These are phyloP conservation scores for Leccinum truebloodii DNA, from an alignment of 768 basidiomycete species.

Conservation along the genomic window DNA sequence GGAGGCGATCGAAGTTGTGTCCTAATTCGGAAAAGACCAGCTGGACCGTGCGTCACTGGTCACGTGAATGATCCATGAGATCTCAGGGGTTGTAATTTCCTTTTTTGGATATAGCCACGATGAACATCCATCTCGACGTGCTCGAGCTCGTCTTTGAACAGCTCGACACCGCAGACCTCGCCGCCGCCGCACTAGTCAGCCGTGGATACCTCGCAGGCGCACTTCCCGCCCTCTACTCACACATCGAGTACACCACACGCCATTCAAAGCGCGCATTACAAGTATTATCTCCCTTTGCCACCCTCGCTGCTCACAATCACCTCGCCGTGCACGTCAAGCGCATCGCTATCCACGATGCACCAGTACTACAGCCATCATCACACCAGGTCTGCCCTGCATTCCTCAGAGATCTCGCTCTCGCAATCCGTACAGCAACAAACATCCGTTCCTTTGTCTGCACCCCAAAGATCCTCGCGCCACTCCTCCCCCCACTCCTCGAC, in stretches of 20 bases:
- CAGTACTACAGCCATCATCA: slow-evolving; percentile 36
- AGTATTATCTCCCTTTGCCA: slow-evolving; percentile 61
- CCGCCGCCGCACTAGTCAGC: slow-evolving; percentile 62
- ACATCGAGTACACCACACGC: slow-evolving; percentile 51
- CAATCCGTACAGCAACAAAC: slow-evolving; percentile 52
- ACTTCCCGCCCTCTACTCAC: slow-evolving; percentile 62
- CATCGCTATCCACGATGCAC: slow-evolving; percentile 57
- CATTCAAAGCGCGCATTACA: slow-evolving; percentile 55
- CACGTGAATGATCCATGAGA: slow-evolving; percentile 15
- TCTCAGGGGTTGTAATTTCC: slow-evolving; percentile 10
- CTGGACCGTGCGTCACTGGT: slow-evolving; percentile 23
- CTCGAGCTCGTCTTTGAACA: slow-evolving; percentile 64
- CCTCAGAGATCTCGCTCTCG: slow-evolving; percentile 49
- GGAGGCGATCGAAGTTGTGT: slow-evolving; percentile 19
- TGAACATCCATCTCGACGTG: slow-evolving; percentile 72
- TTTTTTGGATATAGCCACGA: slow-evolving; percentile 33
- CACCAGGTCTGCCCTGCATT: slow-evolving; percentile 44
- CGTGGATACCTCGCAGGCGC: slow-evolving; percentile 64
- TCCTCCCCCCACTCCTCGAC: slow-evolving; percentile 48
- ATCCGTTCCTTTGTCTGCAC: slow-evolving; percentile 59
- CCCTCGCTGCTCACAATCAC: slow-evolving; percentile 51
- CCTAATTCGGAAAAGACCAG: slow-evolving; percentile 17
- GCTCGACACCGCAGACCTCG: slow-evolving; percentile 54
- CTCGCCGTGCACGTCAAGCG: slow-evolving; percentile 59
- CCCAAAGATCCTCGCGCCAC: slow-evolving; percentile 44